Evolutionary conservation across 1,284 basidiomycete genomes (phyloP).

Genomic region (Moniliophthora roreri): DNA sequence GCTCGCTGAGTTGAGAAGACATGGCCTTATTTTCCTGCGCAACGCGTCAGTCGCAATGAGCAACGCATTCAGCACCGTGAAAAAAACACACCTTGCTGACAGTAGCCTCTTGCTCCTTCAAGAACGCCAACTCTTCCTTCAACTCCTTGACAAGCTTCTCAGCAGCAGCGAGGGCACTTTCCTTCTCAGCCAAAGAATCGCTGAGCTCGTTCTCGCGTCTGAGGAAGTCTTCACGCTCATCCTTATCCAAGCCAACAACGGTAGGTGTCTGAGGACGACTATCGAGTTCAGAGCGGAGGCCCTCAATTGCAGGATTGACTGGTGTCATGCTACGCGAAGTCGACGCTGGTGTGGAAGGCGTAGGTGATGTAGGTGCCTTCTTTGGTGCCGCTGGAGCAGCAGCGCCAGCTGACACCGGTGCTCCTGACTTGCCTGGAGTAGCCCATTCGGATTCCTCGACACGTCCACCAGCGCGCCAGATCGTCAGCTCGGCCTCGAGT

Average conservation of each 20-base stretch:
- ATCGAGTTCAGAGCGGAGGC: conserved; percentile 69
- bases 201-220: conserved; percentile 96
- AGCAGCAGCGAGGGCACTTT: conserved; percentile 72
- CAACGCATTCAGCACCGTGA: conserved; percentile 2
- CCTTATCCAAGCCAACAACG: conserved; percentile 85
- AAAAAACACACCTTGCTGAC: conserved; percentile 61
- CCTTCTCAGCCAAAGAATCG: conserved; percentile 91
- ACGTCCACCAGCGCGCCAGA: conserved; percentile 88
- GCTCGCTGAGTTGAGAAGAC: conserved; percentile 88
- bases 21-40: conserved; percentile 87
- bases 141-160: conserved; percentile 86
- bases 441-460: conserved; percentile 90
- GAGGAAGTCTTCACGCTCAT: conserved; percentile 97
- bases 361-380: conserved; percentile 62
- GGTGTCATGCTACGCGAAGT: conserved; percentile 78
- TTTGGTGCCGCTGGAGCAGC: conserved; percentile 42
- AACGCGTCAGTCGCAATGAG: conserved; percentile 11
- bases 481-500: conserved; percentile 88
- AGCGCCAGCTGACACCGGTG: conserved; percentile 31
- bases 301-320: conserved; percentile 77
- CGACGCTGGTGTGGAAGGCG: conserved; percentile 56
- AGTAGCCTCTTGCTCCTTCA: conserved; percentile 87
- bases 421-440: conserved; percentile 59
- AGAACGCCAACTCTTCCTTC: conserved; percentile 81
- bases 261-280: conserved; percentile 87